phyloP scores from a whole-genome alignment of 2,329 filamentous ascomycete genomes.

The Fusarium tanahbumbuense region DNA sequence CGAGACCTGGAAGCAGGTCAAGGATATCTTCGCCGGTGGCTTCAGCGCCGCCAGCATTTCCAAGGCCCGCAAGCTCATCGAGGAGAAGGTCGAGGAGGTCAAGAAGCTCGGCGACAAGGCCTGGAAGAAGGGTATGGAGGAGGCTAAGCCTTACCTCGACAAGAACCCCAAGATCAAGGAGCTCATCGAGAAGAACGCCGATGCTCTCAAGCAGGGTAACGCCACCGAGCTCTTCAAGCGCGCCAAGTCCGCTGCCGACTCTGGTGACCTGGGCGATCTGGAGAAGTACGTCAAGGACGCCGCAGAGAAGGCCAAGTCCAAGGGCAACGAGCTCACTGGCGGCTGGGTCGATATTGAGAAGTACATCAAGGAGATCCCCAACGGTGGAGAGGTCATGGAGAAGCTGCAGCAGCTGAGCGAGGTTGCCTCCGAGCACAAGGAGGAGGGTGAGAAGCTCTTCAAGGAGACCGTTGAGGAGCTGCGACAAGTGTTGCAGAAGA shows the following conservation, averaged over 20 bases:
- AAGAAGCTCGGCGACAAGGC: constrained; percentile 76
- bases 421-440: constrained; percentile 73
- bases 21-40: constrained; percentile 71
- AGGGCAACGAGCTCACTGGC: constrained; percentile 52
- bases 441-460: constrained; percentile 76
- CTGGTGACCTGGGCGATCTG: constrained; percentile 65
- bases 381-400: constrained; percentile 71
- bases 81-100: constrained; percentile 76
- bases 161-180: constrained; percentile 82
- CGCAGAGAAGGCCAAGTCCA: constrained; percentile 58
- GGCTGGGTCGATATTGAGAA: constrained; percentile 65
- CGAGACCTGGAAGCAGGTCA: constrained; percentile 75
- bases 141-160: constrained; percentile 77
- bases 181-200: constrained; percentile 76
- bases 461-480: constrained; percentile 77
- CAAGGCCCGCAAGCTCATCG: constrained; percentile 70
- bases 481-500: constrained; percentile 71
- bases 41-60: constrained; percentile 64
- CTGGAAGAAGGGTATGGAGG: constrained; percentile 77
- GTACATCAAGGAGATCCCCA: constrained; percentile 74
- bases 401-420: constrained; percentile 74
- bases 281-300: constrained; percentile 52
- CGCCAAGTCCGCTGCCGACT: constrained; percentile 70
- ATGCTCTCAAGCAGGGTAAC: constrained; percentile 75
- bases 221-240: constrained; percentile 71